Evolutionary conservation across 805 yeast genomes (phyloP).

Genomic region (Debaryomyces castellii): DNA sequence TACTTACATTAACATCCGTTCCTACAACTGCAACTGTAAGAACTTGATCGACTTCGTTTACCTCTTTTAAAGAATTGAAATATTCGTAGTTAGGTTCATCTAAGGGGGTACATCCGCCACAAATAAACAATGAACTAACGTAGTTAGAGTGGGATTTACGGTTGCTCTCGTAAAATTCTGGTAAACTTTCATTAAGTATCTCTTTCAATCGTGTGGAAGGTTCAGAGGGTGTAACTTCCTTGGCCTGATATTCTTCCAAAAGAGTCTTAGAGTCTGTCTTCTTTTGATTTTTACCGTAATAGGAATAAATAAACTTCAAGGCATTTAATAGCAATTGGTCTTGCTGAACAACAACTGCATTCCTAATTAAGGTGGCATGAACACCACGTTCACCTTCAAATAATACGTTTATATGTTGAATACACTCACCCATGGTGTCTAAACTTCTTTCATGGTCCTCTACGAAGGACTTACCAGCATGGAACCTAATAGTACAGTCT

Average conservation of each 20-base stretch:
- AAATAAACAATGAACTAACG: slow-evolving; percentile 49
- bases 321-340: slow-evolving; percentile 57
- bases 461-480: slow-evolving; percentile 66
- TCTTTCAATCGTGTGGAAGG: slow-evolving; percentile 14
- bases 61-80: slow-evolving; percentile 43
- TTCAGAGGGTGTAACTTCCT: slow-evolving; percentile 14
- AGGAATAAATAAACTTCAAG: slow-evolving; percentile 48
- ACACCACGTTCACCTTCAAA: slow-evolving; percentile 50
- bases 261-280: slow-evolving; percentile 15
- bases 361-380: slow-evolving; percentile 74
- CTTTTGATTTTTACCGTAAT: slow-evolving; percentile 21
- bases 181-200: not conserved
- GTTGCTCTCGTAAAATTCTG: slow-evolving; percentile 4
- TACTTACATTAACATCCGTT: slow-evolving; percentile 45
- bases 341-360: slow-evolving; percentile 71
- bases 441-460: slow-evolving; percentile 61
- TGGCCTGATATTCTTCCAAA: slow-evolving; percentile 24
- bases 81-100: slow-evolving; percentile 66
- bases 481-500: slow-evolving; percentile 75
- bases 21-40: slow-evolving; percentile 55
- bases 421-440: slow-evolving; percentile 76
- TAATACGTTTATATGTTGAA: slow-evolving; percentile 79
- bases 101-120: slow-evolving; percentile 68
- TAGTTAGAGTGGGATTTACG: not conserved
- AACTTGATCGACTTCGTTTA: slow-evolving; percentile 41